Evolutionary conservation across 2,329 filamentous ascomycete genomes (phyloP), one percentile per base, ranked within the genome.

Genomic region (Epicoccum nigrum): DNA sequence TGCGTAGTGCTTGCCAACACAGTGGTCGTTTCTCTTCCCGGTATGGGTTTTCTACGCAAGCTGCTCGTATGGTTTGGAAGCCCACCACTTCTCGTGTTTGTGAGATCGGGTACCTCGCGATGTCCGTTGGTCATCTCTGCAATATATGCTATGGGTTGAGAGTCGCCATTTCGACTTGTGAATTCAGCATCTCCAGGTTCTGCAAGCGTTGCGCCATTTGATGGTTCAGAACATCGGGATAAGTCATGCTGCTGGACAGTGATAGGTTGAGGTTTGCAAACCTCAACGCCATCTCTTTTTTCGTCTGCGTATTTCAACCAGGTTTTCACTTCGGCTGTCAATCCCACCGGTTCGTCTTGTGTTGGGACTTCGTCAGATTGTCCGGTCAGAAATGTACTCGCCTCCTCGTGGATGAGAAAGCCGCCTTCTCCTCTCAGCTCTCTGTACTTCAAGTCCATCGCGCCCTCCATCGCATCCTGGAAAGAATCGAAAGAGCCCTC

Each of bases 371-470:
- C 13, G 11, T 30, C 13, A 4, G 11, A 13, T 11, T 30, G 28
- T 30, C 13, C 12, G 4, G 7, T 7, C 8, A 30, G 28, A 8
- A 15, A 33, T 5, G 23, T 31, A 15, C 7, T 17, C 37, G 38
- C 16, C n/a, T 43, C 43, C 19, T 35, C 37, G 4, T 43, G 6
- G 7, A 47, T 30, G 6, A 52, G 43, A 11, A 47, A 46, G 1
- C 16, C 11, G n/a, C 49, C 43, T 33, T 43, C 43, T 11, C 49
- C 43, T 8, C 21, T 27, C 12, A 47, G 33, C 13, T 47, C 38
- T 4, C 34, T 32, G 17, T 52, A 52, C 15, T 39, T 52, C 17
- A 7, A 20, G 28, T 47, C 27, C 16, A 52, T 43, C 28, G 43
- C 38, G 6, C 43, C 15, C 16, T 47, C 43, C 2, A 47, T 43